These are phyloP conservation scores for Solanum piurae DNA, from an alignment of 257 asterid species.

Conservation along the genomic window DNA sequence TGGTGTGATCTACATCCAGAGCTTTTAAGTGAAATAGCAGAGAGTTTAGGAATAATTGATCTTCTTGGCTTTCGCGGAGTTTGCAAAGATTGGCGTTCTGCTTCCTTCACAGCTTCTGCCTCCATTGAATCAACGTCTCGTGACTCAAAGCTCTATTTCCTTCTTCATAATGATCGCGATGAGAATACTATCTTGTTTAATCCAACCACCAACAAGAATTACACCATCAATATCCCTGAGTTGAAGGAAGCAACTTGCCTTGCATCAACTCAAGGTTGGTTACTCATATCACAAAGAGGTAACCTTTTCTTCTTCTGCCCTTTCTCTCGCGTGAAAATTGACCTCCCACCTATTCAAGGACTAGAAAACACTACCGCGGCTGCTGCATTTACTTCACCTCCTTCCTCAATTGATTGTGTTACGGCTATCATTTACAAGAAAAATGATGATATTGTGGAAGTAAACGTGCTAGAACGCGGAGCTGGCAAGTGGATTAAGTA, in stretches of 20 bases:
- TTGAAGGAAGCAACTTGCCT: slow-evolving; percentile 14
- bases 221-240: slow-evolving; percentile 12
- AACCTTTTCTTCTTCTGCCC: slow-evolving; percentile 27
- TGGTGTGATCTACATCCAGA: slow-evolving; percentile 21
- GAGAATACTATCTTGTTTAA: not conserved
- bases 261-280: slow-evolving; percentile 21
- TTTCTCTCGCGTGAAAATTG: slow-evolving; percentile 13
- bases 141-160: not conserved
- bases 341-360: slow-evolving; percentile 9
- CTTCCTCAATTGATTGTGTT: slow-evolving; percentile 7
- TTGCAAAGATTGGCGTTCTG: slow-evolving; percentile 17
- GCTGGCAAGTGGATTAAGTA: not conserved
- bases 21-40: slow-evolving; percentile 7
- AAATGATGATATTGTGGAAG: not conserved
- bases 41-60: not conserved
- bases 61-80: slow-evolving; percentile 17
- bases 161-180: not conserved
- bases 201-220: not conserved
- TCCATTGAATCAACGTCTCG: not conserved
- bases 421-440: not conserved
- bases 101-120: slow-evolving; percentile 11
- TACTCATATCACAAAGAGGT: slow-evolving; percentile 8
- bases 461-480: slow-evolving; percentile 1
- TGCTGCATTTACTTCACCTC: slow-evolving; percentile 14
- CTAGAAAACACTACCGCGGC: slow-evolving; percentile 1